phyloP scores from a whole-genome alignment of 345 rosid genomes.

The Lumnitzera littorea region DNA sequence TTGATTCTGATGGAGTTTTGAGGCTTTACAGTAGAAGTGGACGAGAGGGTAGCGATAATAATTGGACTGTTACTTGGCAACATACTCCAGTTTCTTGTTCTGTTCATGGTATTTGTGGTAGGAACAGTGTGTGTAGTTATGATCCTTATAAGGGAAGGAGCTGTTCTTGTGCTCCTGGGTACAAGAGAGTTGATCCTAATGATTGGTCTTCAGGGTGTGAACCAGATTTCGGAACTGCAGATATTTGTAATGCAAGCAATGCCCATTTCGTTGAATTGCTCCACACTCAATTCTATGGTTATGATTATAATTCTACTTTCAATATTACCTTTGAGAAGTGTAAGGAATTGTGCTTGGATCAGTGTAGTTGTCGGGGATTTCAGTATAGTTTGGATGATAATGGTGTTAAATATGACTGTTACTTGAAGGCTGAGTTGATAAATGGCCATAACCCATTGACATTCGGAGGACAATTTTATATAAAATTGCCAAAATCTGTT shows the following conservation, averaged over 20 bases:
- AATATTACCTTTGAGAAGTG: too few relatives aligned
- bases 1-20: constrained; percentile 13
- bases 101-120: constrained; percentile 28
- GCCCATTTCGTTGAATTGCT: too few relatives aligned
- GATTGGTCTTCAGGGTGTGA: constrained; percentile 32
- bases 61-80: constrained; percentile 29
- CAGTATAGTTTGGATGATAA: not conserved
- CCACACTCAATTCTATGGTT: too few relatives aligned
- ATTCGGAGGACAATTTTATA: constrained; percentile 11
- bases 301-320: too few relatives aligned
- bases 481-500: constrained; percentile 17
- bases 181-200: constrained; percentile 5
- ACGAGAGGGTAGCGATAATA: not conserved
- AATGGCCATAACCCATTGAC: constrained; percentile 14
- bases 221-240: too few relatives aligned
- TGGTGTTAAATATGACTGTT: constrained; percentile 6
- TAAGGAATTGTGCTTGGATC: too few relatives aligned
- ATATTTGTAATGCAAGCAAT: too few relatives aligned
- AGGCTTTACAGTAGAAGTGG: constrained; percentile 19
- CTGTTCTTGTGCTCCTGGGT: constrained; percentile 31
- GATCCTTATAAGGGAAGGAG: constrained; percentile 10
- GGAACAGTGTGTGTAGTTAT: constrained; percentile 10
- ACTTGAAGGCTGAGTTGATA: constrained; percentile 9
- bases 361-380: too few relatives aligned
- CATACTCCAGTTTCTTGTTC: constrained; percentile 6